phyloP scores from a whole-genome alignment of 1,284 basidiomycete genomes.

The Boletus smithii region DNA sequence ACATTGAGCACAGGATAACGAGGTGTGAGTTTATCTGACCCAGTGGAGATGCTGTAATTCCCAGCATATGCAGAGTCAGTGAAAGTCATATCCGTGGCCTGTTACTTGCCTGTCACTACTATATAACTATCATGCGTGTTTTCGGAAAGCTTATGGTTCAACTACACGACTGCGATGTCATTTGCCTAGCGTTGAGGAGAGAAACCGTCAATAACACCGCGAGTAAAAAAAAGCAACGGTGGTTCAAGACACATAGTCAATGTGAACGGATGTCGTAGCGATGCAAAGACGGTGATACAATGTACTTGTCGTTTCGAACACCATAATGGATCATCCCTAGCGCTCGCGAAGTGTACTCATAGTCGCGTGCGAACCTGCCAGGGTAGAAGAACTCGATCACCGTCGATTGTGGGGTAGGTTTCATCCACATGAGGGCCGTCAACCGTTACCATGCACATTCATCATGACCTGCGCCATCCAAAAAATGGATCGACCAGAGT shows the following conservation, averaged over 20 bases:
- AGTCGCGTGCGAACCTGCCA: conserved; percentile 81
- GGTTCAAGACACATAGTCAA: not conserved
- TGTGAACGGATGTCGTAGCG: not conserved
- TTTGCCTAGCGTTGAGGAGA: too few species aligned
- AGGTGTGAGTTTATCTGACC: too few species aligned
- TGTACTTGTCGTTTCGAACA: conserved; percentile 67
- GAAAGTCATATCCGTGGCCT: too few species aligned
- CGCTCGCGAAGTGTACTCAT: conserved; percentile 76
- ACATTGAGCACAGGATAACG: too few species aligned
- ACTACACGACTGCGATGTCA: too few species aligned
- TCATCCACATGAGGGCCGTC: conserved; percentile 84
- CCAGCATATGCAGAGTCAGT: too few species aligned
- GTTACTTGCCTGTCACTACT: too few species aligned
- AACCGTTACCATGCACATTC: conserved; percentile 85
- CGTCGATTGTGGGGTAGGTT: conserved; percentile 65
- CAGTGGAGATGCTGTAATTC: too few species aligned
- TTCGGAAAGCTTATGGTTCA: too few species aligned
- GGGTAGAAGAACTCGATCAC: conserved; percentile 91
- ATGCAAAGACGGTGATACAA: conserved; percentile 15
- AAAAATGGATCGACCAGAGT: not conserved
- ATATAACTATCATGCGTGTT: too few species aligned
- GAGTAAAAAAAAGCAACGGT: not conserved
- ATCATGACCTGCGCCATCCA: conserved; percentile 63
- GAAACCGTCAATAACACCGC: too few species aligned
- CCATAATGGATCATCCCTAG: conserved; percentile 84